Percentiles rank a stretch among this genome's conserved stretches.
Evolutionary conservation across 257 asterid genomes (phyloP).

Genomic region (Rehmannia glutinosa): DNA sequence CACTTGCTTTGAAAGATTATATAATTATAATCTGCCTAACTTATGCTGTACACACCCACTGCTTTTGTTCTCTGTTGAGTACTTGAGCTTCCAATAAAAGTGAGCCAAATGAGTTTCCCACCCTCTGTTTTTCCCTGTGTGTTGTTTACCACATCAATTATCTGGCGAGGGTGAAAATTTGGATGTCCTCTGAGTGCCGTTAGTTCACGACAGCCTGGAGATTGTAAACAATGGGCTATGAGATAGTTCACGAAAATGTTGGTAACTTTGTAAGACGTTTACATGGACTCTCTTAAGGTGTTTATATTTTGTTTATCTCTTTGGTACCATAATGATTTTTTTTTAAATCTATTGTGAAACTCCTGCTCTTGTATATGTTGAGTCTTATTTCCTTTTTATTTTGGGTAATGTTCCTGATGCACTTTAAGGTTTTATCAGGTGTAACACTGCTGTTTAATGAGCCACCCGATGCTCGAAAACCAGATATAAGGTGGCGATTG

Average conservation of each 20-base stretch:
- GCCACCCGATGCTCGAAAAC: conserved; percentile 93
- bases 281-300: conserved; percentile 10
- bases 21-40: no score
- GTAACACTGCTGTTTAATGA: conserved; percentile 84
- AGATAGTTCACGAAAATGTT: neutral
- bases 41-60: no score
- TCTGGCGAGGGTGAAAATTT: neutral
- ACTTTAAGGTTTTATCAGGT: conserved; percentile 43
- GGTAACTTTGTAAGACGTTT: neutral
- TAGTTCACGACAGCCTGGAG: neutral
- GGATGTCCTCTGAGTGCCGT: neutral
- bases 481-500: conserved; percentile 83
- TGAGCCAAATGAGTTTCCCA: no score
- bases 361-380: neutral
- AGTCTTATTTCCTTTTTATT: neutral
- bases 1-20: no score
- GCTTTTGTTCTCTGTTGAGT: no score
- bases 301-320: neutral
- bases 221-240: conserved; percentile 6
- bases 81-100: no score
- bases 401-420: conserved; percentile 20
- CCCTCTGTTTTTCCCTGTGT: neutral
- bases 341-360: neutral
- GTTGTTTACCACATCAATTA: neutral
- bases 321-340: neutral